Evolutionary conservation across 2,329 filamentous ascomycete species (phyloP).

Genomic region (Aureobasidium leucospermi): DNA sequence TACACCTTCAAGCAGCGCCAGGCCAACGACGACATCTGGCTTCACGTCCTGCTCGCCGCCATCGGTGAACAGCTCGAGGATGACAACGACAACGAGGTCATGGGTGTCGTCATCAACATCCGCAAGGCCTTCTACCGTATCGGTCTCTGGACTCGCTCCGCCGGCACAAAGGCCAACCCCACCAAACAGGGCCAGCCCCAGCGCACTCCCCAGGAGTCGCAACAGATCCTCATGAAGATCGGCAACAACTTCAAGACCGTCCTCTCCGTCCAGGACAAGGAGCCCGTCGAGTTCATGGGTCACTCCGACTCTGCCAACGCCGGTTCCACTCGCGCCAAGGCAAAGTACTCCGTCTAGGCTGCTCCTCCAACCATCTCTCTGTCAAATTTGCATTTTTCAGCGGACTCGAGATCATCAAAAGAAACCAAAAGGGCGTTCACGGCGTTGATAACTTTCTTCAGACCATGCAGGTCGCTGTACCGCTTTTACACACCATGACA

Average conservation of each 20-base stretch:
- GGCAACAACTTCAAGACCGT: conserved; percentile 90
- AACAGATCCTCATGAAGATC: conserved; percentile 75
- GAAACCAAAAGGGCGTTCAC: not conserved
- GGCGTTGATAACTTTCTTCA: conserved; percentile 4
- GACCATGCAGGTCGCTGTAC: not conserved
- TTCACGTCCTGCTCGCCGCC: conserved; percentile 91
- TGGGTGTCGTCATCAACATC: conserved; percentile 98
- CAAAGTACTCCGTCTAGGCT: conserved; percentile 74
- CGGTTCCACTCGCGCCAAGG: conserved; percentile 90
- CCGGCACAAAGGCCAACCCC: conserved; percentile 60
- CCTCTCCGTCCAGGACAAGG: conserved; percentile 66
- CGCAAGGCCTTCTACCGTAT: conserved; percentile 97
- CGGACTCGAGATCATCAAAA: not conserved
- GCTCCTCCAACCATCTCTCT: not conserved
- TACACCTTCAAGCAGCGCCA: conserved; percentile 96
- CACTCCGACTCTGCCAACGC: conserved; percentile 91
- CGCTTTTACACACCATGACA: not conserved
- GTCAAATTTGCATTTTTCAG: conserved; percentile 5
- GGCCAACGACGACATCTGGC: conserved; percentile 95
- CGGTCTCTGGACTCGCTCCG: conserved; percentile 92
- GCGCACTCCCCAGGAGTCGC: conserved; percentile 71
- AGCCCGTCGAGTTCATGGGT: conserved; percentile 88
- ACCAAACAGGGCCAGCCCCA: conserved; percentile 54
- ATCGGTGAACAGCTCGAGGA: conserved; percentile 97
- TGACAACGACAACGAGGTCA: conserved; percentile 91